Percentiles rank a stretch among this genome's conserved stretches.
Evolutionary conservation across 306 rosid species (phyloP).

Genomic region (Fragaria ananassa): DNA sequence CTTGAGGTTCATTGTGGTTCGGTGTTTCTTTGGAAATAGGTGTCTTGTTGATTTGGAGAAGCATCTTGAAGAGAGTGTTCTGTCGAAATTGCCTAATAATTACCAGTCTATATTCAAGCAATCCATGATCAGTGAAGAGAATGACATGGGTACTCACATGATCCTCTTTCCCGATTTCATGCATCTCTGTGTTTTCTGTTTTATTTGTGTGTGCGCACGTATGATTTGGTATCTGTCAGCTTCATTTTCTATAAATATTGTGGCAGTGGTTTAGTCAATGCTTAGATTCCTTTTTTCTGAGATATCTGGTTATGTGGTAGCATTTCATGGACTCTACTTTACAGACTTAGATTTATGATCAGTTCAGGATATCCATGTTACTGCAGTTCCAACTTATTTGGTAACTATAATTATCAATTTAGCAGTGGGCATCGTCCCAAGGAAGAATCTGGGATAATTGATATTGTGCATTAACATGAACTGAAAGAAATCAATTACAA

Average conservation of each 20-base stretch:
- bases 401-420: neutral
- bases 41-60: slow-evolving; percentile 58
- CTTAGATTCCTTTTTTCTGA: neutral
- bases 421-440: neutral
- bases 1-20: slow-evolving; percentile 16
- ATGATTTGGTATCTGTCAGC: neutral
- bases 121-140: slow-evolving; percentile 57
- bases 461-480: neutral
- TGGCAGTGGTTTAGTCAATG: neutral
- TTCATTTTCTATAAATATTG: neutral
- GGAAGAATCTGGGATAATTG: neutral
- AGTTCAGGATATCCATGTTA: neutral
- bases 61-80: slow-evolving; percentile 70
- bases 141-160: neutral
- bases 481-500: neutral
- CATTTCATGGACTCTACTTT: neutral
- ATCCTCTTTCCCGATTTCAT: neutral
- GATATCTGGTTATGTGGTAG: neutral
- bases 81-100: slow-evolving; percentile 68
- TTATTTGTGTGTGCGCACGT: neutral
- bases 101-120: slow-evolving; percentile 66
- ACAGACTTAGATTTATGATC: neutral
- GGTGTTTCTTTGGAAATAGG: slow-evolving; percentile 45
- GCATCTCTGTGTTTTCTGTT: neutral
- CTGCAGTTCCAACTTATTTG: neutral